A percentile compares a stretch with the other conserved stretches of the same genome.
Evolutionary conservation across 1,284 basidiomycete genomes (phyloP).

Genomic region (Vanrija sp.): DNA sequence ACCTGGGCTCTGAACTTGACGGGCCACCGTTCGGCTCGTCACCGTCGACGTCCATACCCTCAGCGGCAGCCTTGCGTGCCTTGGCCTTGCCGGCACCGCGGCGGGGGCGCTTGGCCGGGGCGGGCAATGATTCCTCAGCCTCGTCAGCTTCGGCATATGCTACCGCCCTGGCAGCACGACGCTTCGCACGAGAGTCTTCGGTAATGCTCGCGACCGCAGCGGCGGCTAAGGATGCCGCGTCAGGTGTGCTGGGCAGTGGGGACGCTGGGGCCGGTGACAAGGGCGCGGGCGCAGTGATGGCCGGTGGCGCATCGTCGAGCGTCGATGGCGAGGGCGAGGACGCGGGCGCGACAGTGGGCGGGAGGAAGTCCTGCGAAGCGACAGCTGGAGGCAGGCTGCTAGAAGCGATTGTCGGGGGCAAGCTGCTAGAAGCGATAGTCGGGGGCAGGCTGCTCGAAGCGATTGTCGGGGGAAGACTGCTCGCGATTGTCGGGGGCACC

Average conservation of each 20-base stretch:
- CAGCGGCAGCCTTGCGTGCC: background rate
- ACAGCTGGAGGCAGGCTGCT: background rate
- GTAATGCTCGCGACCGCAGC: conserved; percentile 1
- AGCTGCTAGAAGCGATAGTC: background rate
- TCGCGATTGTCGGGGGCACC: background rate
- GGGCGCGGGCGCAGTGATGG: background rate
- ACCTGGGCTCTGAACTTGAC: background rate
- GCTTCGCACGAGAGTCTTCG: background rate
- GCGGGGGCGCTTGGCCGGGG: conserved; percentile 3
- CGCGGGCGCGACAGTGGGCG: background rate
- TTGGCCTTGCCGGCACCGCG: no score
- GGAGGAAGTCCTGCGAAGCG: background rate
- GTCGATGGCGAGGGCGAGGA: background rate
- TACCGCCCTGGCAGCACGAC: background rate
- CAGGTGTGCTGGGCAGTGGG: background rate
- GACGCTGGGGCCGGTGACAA: background rate
- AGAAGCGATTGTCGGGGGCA: background rate
- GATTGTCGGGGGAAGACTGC: no score
- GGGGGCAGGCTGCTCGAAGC: background rate
- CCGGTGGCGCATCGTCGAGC: background rate
- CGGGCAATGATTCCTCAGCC: background rate
- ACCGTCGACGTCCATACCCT: background rate
- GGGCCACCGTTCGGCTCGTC: background rate
- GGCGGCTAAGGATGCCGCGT: background rate
- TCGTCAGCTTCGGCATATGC: background rate